phyloP scores from a whole-genome alignment of 352 stramenopile genomes.

The Globisporangium nagaii region DNA sequence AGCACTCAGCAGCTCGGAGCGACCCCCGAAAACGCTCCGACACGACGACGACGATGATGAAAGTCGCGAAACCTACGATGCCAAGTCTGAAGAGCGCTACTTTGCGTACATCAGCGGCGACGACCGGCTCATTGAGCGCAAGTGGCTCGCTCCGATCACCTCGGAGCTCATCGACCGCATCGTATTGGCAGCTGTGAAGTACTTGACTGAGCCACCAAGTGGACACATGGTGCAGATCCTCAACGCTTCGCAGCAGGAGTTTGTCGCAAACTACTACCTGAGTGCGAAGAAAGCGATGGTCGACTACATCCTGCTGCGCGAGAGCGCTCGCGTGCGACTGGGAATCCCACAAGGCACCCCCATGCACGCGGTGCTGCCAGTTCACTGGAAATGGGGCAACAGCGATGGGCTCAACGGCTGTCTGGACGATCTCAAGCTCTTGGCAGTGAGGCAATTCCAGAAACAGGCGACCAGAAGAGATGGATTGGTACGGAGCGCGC shows the following conservation, averaged over 20 bases:
- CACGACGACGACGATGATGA: background rate
- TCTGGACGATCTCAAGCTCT: constrained; percentile 38
- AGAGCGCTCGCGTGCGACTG: constrained; percentile 32
- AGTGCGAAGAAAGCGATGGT: constrained; percentile 75
- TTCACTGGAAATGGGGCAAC: constrained; percentile 66
- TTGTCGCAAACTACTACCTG: constrained; percentile 49
- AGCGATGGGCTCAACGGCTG: constrained; percentile 44
- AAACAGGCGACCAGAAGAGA: background rate
- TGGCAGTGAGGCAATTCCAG: constrained; percentile 12
- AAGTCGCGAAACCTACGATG: background rate
- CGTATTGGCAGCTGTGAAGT: constrained; percentile 47
- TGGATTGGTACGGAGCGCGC: too few relatives aligned
- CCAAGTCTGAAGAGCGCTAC: constrained; percentile 40
- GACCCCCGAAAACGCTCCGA: too few relatives aligned
- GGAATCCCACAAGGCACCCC: constrained; percentile 46
- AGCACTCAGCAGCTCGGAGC: background rate
- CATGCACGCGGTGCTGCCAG: constrained; percentile 29
- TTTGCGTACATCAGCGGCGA: constrained; percentile 46
- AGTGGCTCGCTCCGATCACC: constrained; percentile 33
- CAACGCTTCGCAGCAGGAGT: constrained; percentile 32
- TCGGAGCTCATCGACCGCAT: constrained; percentile 32
- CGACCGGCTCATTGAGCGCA: constrained; percentile 29
- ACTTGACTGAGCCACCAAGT: constrained; percentile 24
- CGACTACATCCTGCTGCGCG: constrained; percentile 61
- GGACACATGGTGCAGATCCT: constrained; percentile 39